Evolutionary conservation across 805 yeast species (phyloP), one percentile per base, ranked within the genome.

Genomic region (Sungouiella thailandica): DNA sequence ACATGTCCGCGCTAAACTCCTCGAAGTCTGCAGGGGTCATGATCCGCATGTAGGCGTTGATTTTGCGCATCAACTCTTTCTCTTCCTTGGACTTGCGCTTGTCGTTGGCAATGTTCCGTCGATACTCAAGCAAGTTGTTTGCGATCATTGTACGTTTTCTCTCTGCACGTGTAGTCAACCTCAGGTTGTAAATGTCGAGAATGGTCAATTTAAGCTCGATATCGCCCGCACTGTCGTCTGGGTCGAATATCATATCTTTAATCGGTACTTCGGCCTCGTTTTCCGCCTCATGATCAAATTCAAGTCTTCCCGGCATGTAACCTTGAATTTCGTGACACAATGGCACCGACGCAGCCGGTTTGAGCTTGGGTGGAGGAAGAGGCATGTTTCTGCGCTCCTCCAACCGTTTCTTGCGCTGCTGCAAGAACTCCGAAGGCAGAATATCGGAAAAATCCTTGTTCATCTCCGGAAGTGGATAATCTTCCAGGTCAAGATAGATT

Each of bases 221-320:
- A 55, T 93, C 98, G 26, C 81, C 79, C 15, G 82, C 78, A 35
- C 80, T 78, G 51, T 93, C 99, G 33, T 90, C 97, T 0, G 90
- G 85, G 49, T 93, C 97, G 52, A 94, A 93, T 2, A 82, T 74
- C 95, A 93, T 86, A 55, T 93, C 98, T 53, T 93, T 93, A 13
- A 93, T 86, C 0, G 93, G 80, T 36, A 82, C 70, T 59, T 93
- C 99, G 0, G 98, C 97, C 36, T 93, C 99, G 50, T 93, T 93
- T 55, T 93, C 98, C 25, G 84, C 88, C 57, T 93, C 99, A 39
- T 82, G 86, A 51, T 93, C 99, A 57, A 93, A 93, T 58, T 93
- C 99, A 41, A 93, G 66, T 52, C 99, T 77, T 27, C 97, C 99
- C 25, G 99, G 99, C 99, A 93, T 93, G 56, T 80, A 93, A 3